These are phyloP conservation scores for Isatis tinctoria DNA, from an alignment of 345 rosid species.

Conservation along the genomic window DNA sequence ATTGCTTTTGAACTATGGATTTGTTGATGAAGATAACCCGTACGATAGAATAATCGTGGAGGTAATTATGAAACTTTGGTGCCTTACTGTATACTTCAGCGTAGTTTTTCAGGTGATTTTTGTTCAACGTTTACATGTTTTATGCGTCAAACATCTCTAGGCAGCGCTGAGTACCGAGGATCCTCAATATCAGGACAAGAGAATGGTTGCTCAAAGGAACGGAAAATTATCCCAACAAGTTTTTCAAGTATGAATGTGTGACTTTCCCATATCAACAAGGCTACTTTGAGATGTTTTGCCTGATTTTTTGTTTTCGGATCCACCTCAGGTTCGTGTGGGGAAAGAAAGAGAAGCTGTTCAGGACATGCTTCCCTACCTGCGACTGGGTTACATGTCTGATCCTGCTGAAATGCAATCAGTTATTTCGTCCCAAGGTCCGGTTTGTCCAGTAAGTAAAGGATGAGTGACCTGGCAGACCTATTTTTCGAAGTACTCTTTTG, in stretches of 20 bases:
- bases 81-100: background rate
- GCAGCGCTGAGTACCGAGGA: conserved; percentile 91
- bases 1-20: conserved; percentile 91
- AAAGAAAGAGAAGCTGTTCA: conserved; percentile 81
- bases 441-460: conserved; percentile 70
- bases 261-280: background rate
- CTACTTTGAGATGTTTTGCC: conserved; percentile 13
- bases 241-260: conserved; percentile 50
- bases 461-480: background rate
- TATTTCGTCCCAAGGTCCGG: conserved; percentile 93
- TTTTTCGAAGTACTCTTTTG: background rate
- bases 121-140: conserved; percentile 16
- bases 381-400: conserved; percentile 89
- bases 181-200: conserved; percentile 95
- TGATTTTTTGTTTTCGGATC: conserved; percentile 12
- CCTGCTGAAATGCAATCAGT: conserved; percentile 89
- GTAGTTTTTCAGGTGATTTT: background rate
- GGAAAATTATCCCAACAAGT: conserved; percentile 72
- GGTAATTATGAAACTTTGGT: conserved; percentile 40
- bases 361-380: conserved; percentile 88
- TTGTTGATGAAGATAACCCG: conserved; percentile 87
- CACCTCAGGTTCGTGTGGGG: conserved; percentile 63
- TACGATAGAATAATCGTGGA: conserved; percentile 71
- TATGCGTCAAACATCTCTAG: conserved; percentile 35
- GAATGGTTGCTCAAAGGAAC: conserved; percentile 96